Evolutionary conservation across 495 filamentous ascomycete genomes (phyloP), one percentile per base, ranked within the genome.

Genomic region (Penicillium crystallinum): DNA sequence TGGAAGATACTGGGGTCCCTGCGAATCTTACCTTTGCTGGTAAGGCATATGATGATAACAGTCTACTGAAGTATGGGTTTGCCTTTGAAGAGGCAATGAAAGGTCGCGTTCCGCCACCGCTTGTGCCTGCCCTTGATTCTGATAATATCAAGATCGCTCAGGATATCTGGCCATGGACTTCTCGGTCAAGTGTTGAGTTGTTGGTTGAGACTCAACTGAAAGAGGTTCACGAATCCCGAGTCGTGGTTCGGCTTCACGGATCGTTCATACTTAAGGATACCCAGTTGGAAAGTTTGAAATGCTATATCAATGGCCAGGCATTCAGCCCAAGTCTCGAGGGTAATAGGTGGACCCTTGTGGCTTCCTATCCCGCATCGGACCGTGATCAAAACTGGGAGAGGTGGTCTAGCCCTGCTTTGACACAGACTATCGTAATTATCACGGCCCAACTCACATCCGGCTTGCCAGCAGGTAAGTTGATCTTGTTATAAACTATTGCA

Each of bases 21-120:
- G 64, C 68, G 3, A 69, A 66, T 46, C 55, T 71, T 15, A 71
- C 68, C 1, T 68, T 71, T 45, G 68, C 66, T 23, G 61, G 59
- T 2, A 71, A 68, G 30, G 68, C 57, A 14, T 71, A 71, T 38
- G 58, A 68, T 11, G 68, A 71, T 38, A 58, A 49, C 14, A 51
- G 46, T 17, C 54, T 69, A 11, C 52, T 71, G 8, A 54, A 53
- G 22, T 71, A 68, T 47, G 66, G 59, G 0, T 69, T 59, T 57
- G 63, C 66, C 0, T 71, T 66, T 45, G 68, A 71, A 47, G 31
- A 45, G 37, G 59, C 55, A 4, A 61, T 63, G 11, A 64, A 62
- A n/a, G 23, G 45, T 29, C 66, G 68, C 2, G 19, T 56, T 21
- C 19, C 54, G 39, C 66, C 68, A 1, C 36, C 56, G 21, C 52